These are phyloP conservation scores for Chamaecyparis obtusa DNA, from an alignment of 75 land plant species.

Conservation along the genomic window DNA sequence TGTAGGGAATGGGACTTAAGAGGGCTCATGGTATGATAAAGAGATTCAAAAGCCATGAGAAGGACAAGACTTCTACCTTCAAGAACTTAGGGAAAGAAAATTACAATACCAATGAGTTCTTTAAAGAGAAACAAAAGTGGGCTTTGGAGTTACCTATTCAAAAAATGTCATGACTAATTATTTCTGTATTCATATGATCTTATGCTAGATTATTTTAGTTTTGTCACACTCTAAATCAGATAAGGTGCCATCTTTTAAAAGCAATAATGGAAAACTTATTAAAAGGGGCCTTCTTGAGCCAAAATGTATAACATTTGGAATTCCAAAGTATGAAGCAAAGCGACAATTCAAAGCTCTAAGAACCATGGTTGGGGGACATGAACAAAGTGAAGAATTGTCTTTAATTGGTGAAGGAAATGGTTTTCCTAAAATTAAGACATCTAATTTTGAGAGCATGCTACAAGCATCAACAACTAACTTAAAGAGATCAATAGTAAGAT, in stretches of 20 bases:
- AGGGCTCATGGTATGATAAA: constrained; percentile 75
- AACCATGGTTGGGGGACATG: constrained; percentile 15
- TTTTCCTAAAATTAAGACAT: neutral
- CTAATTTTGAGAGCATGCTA: neutral
- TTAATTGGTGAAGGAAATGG: constrained; percentile 4
- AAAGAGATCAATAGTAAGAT: neutral
- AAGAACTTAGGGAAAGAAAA: neutral
- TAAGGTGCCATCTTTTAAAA: neutral
- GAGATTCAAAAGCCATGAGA: constrained; percentile 75
- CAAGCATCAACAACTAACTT: neutral
- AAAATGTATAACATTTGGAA: neutral
- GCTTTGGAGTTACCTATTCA: constrained; percentile 62
- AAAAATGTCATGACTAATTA: constrained; percentile 82
- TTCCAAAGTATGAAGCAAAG: constrained; percentile 44
- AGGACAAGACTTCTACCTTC: constrained; percentile 30
- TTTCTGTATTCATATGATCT: constrained; percentile 68
- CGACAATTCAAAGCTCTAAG: constrained; percentile 79
- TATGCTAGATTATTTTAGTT: neutral
- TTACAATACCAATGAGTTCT: constrained; percentile 23
- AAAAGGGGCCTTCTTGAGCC: neutral
- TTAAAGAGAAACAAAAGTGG: constrained; percentile 33
- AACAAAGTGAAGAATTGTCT: constrained; percentile 10
- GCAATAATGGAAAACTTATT: neutral
- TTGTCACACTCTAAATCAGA: neutral
- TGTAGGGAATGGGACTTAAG: constrained; percentile 95